Percentiles rank a stretch among this genome's conserved stretches.
These are phyloP conservation scores for Pholiota conissans DNA, from an alignment of 768 basidiomycete species.

Conservation along the genomic window DNA sequence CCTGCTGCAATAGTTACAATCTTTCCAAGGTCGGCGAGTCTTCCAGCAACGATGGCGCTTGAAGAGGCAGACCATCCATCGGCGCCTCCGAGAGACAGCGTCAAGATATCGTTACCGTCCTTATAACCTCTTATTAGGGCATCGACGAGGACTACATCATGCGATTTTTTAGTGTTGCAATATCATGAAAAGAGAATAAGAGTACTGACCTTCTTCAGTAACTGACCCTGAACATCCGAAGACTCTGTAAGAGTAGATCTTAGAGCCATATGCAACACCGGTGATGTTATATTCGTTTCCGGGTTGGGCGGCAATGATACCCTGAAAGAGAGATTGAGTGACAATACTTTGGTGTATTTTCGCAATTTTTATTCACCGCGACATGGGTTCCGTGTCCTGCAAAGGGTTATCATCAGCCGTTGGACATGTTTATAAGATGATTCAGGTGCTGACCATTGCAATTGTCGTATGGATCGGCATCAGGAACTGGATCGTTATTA, in stretches of 20 bases:
- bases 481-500: conserved; percentile 8
- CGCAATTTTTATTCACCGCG: too few relatives aligned
- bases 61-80: conserved; percentile 63
- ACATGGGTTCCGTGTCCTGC: conserved; percentile 54
- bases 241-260: conserved; percentile 52
- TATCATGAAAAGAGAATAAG: conserved; percentile 1
- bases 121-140: conserved; percentile 47
- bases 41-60: conserved; percentile 52
- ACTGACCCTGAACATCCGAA: conserved; percentile 57
- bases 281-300: conserved; percentile 62
- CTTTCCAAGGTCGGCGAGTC: conserved; percentile 56
- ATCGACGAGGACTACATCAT: conserved; percentile 33
- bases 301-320: conserved; percentile 61
- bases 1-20: conserved; percentile 66
- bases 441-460: conserved; percentile 5
- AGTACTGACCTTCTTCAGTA: conserved; percentile 46
- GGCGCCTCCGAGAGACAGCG: conserved; percentile 58
- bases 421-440: too few relatives aligned
- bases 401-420: conserved; percentile 1
- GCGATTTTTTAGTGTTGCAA: background rate
- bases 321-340: conserved; percentile 21
- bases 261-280: conserved; percentile 64
- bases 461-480: conserved; percentile 13
- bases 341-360: too few relatives aligned
- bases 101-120: conserved; percentile 62